Evolutionary conservation across 169 alveolate genomes (phyloP), one percentile per base, ranked within the genome.

Genomic region (Plasmodium relictum): DNA sequence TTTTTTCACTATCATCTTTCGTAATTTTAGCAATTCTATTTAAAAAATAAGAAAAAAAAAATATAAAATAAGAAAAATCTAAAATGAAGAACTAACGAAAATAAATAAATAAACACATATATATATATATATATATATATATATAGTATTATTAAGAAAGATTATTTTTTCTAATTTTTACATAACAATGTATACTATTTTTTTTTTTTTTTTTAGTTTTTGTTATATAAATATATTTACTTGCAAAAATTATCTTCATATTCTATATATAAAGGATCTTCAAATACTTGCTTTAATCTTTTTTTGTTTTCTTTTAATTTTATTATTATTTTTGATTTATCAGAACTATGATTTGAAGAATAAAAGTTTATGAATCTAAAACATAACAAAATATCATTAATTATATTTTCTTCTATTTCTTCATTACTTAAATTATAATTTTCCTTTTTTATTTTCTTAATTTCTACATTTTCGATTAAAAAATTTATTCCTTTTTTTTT

Each of bases 401-500:
- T 83, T 83, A 83, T 66, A 83, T 56, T 59, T 54, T 83, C 41
- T 62, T 59, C 91, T 10, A 50, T 68, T 68, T 66, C 12, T 8
- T 68, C 66, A 22, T 50, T 18, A 56, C 26, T 12, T 45, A 83
- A 44, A 68, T 68, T 9, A 83, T 83, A 68, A 56, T 26, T 58
- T 72, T 54, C 48, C 37, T 54, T 59, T 22, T 54, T 20, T 37
- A 83, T 31, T 45, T 83, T 66, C 73, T 44, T 52, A 9, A 83
- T 45, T 83, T 83, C 91, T 54, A 83, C 41, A 68, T 62, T 42
- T 18, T 83, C 66, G 37, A 83, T 31, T 12, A 83, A 68, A 26
- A 83, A 71, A 41, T 83, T 83, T 39, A 83, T 66, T 66, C 91
- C 91, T 48, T 61, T 83, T 83, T 83, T 83, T 31, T 83, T 83